A percentile compares a stretch with the other conserved stretches of the same genome.
These are phyloP conservation scores for Rhizopus stolonifer DNA, from an alignment of 371 early-diverging fungal species.

Conservation along the genomic window DNA sequence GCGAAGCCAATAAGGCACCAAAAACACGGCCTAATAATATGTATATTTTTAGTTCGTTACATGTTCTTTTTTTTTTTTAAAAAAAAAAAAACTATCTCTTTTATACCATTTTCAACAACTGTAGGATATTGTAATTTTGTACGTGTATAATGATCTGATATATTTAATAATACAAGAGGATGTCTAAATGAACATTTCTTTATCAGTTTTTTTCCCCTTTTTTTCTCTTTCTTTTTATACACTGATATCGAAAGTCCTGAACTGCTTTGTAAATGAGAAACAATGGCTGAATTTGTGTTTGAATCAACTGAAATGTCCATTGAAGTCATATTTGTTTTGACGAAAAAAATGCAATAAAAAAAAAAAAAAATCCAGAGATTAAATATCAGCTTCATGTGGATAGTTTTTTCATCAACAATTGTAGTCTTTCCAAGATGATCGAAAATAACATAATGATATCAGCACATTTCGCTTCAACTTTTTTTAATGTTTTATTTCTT, in stretches of 20 bases:
- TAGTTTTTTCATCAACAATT: not conserved
- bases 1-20: constrained; percentile 83
- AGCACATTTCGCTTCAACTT: constrained; percentile 64
- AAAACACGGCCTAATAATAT: constrained; percentile 49
- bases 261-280: constrained; percentile 32
- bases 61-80: no score
- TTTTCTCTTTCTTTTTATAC: constrained; percentile 21
- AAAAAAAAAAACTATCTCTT: no score
- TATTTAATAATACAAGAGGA: constrained; percentile 82
- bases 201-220: not conserved
- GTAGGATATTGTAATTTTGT: constrained; percentile 60
- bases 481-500: constrained; percentile 60
- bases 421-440: no score
- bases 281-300: constrained; percentile 16
- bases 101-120: constrained; percentile 36
- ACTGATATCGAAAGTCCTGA: constrained; percentile 49
- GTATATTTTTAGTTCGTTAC: no score
- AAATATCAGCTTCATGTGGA: no score
- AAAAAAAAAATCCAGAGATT: not conserved
- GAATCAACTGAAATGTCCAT: constrained; percentile 48
- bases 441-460: no score
- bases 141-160: constrained; percentile 85
- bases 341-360: not conserved
- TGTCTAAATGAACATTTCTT: constrained; percentile 54
- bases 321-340: constrained; percentile 27